Evolutionary conservation across 441 rosid genomes (phyloP), one percentile per base, ranked within the genome.

Genomic region (Erysimum pusillum): DNA sequence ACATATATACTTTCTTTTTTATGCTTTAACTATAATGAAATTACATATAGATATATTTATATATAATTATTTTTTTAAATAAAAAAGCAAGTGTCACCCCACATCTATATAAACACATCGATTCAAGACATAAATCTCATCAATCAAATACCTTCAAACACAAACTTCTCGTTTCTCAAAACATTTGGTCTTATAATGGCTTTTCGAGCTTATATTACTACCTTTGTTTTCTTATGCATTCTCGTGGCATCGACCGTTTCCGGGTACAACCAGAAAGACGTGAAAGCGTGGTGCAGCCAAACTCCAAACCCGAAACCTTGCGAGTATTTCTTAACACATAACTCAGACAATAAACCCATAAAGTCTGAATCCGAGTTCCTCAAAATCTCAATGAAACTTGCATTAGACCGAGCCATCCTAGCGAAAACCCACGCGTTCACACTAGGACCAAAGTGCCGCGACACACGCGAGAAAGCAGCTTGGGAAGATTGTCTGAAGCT

Each of bases 221-320:
- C 71, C 12, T 63, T 91, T 59, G 3, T 69, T 34, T 44, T 88
- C 22, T 44, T 75, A 31, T 59, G 79, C 54, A 66, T 84, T 61
- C 67, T 88, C 36, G 70, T 85, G 28, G 73, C 75, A 36, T 68
- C 85, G 1, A 56, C 80, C 13, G 78, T 78, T 74, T 66, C 67
- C 10, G 88, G 86, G 0, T 88, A 85, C 77, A 67, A 56, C 10
- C 36, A 28, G 0, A 49, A 62, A 8, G 88, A 89, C 9, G 87
- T 85, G 7, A 78, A 73, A 41, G 74, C 81, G 6, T 89, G 89
- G 91, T 89, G 91, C 22, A 69, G 85, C 76, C 76, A 79, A 73
- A 87, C 87, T 9, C 91, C 94, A 9, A 62, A 89, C 77, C 94
- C 91, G 3, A 76, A 79, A 54, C 88, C 91, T 5, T 89, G 91